A percentile compares a stretch with the other conserved stretches of the same genome.
phyloP scores from a whole-genome alignment of 1,284 basidiomycete genomes.

The Porogramme epimiltina region DNA sequence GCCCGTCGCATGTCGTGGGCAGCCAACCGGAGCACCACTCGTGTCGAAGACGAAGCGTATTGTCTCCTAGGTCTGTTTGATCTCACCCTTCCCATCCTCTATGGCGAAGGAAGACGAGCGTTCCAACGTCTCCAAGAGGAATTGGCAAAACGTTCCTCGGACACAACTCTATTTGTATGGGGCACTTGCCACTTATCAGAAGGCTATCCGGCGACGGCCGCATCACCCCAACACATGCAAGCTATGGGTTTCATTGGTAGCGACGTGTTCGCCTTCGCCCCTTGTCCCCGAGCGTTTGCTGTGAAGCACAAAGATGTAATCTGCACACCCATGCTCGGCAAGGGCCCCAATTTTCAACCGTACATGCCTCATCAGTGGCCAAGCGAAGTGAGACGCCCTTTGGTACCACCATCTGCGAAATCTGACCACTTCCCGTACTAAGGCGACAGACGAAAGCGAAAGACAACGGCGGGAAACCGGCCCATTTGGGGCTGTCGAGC shows the following conservation, averaged over 20 bases:
- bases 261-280: background rate
- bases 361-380: background rate
- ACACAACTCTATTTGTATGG: background rate
- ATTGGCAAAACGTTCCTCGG: background rate
- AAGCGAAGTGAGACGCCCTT: background rate
- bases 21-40: background rate
- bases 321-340: background rate
- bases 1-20: background rate
- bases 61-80: conserved; percentile 1
- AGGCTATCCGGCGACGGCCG: background rate
- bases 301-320: background rate
- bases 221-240: background rate
- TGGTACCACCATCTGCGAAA: background rate
- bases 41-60: conserved; percentile 1
- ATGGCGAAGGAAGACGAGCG: background rate
- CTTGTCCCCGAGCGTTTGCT: background rate
- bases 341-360: background rate
- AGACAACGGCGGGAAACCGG: background rate
- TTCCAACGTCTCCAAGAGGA: conserved; percentile 1
- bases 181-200: background rate
- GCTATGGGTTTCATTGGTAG: background rate
- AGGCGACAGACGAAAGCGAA: background rate
- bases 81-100: background rate
- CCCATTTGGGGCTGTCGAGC: background rate
- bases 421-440: background rate